Evolutionary conservation across 176 grass and related monocot species (phyloP), one percentile per base, ranked within the genome.

Genomic region (Oryza coarctata): DNA sequence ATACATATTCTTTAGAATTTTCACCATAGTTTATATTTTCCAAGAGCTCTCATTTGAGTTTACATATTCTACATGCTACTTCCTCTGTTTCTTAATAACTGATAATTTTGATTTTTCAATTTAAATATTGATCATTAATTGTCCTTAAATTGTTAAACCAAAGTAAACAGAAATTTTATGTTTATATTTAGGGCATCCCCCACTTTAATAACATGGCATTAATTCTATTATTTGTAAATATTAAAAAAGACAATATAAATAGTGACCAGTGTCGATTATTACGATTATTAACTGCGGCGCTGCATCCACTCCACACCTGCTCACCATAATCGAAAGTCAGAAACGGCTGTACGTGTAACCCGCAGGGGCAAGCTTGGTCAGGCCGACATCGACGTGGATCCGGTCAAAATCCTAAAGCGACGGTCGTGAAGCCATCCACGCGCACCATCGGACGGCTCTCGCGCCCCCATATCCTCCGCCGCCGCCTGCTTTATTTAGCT

Each of bases 401-500:
- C 70, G 84, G 86, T 91, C 91, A 97, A 94, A 79, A 44, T 57
- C 78, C 33, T 3, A 1, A 32, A 52, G 74, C 52, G 81, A 85
- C 84, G 89, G 82, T 79, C 58, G 0, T 12, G 7, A 26, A 71
- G 30, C 57, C 35, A 57, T 80, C 84, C 77, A 78, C 32, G 65
- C 38, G 33, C 68, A 29, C 28, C 73, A 94, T 97, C 94, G 23
- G 79, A 94, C 91, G 91, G 89, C 39, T 32, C 1, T n/a, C 8
- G 33, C 50, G 34, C 2, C 5, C 10, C 78, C 41, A 85, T 68
- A 78, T 82, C 65, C 74, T 67, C 84, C 39, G 20, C 62, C 81
- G 89, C 89, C 82, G 85, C 82, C 75, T 82, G 84, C 89, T 89
- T 90, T 89, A 88, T 90, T 90, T 94, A 88, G 79, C 82, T 78